Base-by-base conservation (phyloP, 139 green algal species). In the Monoraphidium neglectum region DNA sequence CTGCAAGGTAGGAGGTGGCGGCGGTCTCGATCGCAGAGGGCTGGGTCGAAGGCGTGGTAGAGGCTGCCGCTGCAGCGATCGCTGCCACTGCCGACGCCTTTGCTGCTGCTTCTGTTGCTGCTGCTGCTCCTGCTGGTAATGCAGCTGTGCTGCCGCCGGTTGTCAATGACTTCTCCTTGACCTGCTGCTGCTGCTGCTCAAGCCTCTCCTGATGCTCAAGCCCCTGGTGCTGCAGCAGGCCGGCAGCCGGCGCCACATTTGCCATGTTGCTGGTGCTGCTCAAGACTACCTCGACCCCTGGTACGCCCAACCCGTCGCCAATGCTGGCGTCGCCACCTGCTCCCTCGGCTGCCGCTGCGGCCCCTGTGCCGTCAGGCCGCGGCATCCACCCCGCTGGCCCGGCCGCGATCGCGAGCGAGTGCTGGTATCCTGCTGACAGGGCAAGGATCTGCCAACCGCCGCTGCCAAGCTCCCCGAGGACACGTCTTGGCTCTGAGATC, bases 401-500 rank as follows among this genome's bases (percentile, higher is more conserved):
- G 36, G 35, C 62, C 21, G 77, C 84, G 28, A 90, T 81, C 37
- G 76, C 84, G 64, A 90, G 64, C 16, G 76, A 73, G 57, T 90
- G 84, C 76, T 90, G 84, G 76, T 82, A 90, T 38, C 84, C 84
- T 47, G 77, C 86, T 64, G 68, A 76, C 63, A 89, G 40, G 1
- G 68, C 81, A 40, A 79, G 38, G 6, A 90, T 76, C 21, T 66
- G 43, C 77, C 76, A 86, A 43, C 46, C 57, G 46, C 85, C 85
- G 15, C 46, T 56, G 0, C 54, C 57, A 13, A 86, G 49, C 8
- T 35, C 21, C 2, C 85, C 85, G 0, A 46, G 37, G 1, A 84
- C 78, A 35, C 54, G 62, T 18, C 72, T 60, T n/a, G 84, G 81
- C 37, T 59, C n/a, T 13, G 43, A 8, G 38, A 86, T 68, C 60